Base-by-base conservation (phyloP, 2,329 filamentous ascomycete species). In the Aspergillus pseudotamarii region DNA sequence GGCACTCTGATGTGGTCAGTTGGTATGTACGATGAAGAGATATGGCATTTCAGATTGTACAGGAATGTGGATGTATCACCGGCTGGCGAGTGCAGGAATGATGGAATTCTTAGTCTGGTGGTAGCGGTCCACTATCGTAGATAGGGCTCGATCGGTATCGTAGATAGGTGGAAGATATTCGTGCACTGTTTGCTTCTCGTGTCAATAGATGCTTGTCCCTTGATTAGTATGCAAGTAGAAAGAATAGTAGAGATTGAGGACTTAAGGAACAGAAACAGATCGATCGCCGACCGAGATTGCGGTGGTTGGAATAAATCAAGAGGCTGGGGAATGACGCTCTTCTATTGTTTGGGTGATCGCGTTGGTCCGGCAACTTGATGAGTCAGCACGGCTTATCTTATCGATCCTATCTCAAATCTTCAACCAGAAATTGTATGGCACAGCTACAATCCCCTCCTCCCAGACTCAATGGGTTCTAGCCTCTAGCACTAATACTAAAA, bases 241-340 rank as follows among this genome's bases (percentile, higher is more conserved):
- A 53, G 48, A 66, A 53, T 21, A 21, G 9, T 34, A 55, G 26
- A 57, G 34, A 63, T 61, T 64, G 46, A 56, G 50, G 66, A 61
- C 61, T 41, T 48, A 64, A 62, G 64, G 14, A 60, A 56, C 54
- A 54, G 57, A 19, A 45, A 28, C 53, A 23, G 41, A 32, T 56
- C 56, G 41, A 53, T 45, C 54, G 46, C 55, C 19, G 62, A 58
- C 64, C 59, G 58, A 70, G 78, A 78, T 66, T 73, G 70, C 63
- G 75, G 76, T 75, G 76, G 76, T 77, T 78, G 76, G 72, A 71
- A 68, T 61, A 68, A 68, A 65, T 65, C 53, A 63, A 64, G 72
- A 76, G 76, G 76, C 74, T 77, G 75, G 76, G 75, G 62, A 66
- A 66, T 63, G 32, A 50, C 54, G 32, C 41, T 64, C 71, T 69